phyloP scores from a whole-genome alignment of 169 alveolate genomes.

The Plasmodium inui region DNA sequence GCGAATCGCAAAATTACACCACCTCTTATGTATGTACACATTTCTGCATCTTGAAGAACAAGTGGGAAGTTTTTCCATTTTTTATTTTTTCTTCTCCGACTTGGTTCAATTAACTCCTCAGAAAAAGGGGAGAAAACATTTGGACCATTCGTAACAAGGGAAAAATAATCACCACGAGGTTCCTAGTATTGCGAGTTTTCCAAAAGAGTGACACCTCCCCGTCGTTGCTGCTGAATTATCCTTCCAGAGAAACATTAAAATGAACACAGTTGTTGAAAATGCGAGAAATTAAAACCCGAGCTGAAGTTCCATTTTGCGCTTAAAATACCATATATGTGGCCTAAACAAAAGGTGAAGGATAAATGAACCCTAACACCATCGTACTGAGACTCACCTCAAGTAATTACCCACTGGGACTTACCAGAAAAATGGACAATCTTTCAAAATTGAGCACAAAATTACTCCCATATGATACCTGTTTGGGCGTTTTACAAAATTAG shows the following conservation, averaged over 20 bases:
- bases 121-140: neutral
- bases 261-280: neutral
- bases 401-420: neutral
- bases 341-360: neutral
- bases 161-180: neutral
- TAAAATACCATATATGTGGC: neutral
- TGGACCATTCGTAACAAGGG: neutral
- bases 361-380: neutral
- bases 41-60: neutral
- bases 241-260: neutral
- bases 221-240: neutral
- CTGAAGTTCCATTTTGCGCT: neutral
- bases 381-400: neutral
- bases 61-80: neutral
- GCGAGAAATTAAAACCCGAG: neutral
- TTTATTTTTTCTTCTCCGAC: neutral
- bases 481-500: neutral
- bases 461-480: neutral
- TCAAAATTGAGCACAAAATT: neutral
- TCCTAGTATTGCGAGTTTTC: neutral
- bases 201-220: neutral
- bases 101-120: neutral
- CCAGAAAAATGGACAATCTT: neutral
- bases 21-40: slow-evolving; percentile 31
- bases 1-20: neutral